Base-by-base conservation (phyloP, 495 filamentous ascomycete species). In the Hypoxylon rickii region DNA sequence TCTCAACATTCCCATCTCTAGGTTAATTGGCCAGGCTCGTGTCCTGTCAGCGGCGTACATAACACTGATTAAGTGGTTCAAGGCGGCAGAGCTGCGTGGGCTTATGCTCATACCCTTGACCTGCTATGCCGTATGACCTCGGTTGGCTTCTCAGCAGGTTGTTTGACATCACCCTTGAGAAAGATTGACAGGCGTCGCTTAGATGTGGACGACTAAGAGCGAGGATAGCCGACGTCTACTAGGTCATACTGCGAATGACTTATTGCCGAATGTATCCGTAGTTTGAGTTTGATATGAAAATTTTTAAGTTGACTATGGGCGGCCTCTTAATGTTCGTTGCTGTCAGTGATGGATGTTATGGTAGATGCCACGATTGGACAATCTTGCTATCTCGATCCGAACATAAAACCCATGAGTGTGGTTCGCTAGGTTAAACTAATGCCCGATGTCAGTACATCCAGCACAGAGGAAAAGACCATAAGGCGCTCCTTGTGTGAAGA, bases 31-130 rank as follows among this genome's bases (percentile, higher is more conserved):
- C 44, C 16, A 45, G 40, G 26, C 38, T 51, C 33, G 32, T 61
- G 51, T 55, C 31, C 51, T 31, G 51, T 61, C 58, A 61, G 58
- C 58, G 56, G 41, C 46, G 46, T 43, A 33, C 21, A n/a, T 45
- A 10, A 29, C 18, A 6, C 50, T 50, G 45, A 44, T 40, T 48
- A 43, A 44, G 51, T 50, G 40, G 45, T n/a, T n/a, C n/a, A n/a
- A n/a, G n/a, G n/a, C n/a, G n/a, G n/a, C n/a, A n/a, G n/a, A n/a
- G n/a, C n/a, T 56, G 46, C 51, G 40, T 42, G 51, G 7, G 13
- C 51, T 51, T 55, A 38, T 48, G 0, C 31, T n/a, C 18, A 15
- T 24, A 18, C 44, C 46, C 42, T 22, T 54, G 32, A 36, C 11
- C 38, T 33, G 16, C 12, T 51, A 7, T 51, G 42, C 51, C 47